phyloP scores from a whole-genome alignment of 441 rosid genomes.

The Pelargonium citronellum region DNA sequence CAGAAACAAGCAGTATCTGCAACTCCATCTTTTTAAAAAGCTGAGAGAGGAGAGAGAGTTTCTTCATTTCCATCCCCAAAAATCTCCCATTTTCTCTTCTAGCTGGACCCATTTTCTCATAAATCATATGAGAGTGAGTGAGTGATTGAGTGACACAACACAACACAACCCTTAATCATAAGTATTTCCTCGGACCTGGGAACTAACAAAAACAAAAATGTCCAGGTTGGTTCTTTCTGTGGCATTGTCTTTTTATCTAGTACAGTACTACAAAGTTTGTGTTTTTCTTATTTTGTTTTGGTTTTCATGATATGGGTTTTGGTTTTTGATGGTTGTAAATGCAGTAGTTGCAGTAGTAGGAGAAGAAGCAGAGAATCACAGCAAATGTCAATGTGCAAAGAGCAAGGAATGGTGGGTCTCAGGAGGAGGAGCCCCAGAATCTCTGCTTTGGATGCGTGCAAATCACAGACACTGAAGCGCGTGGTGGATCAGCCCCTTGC shows the following conservation, averaged over 20 bases:
- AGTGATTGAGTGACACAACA: neutral
- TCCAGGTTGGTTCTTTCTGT: neutral
- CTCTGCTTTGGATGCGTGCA: conserved; percentile 33
- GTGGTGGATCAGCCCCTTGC: conserved; percentile 1
- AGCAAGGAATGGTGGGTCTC: conserved; percentile 23
- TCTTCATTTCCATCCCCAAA: neutral
- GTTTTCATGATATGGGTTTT: neutral
- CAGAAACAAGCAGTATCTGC: no score
- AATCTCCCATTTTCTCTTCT: neutral
- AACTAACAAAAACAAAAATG: neutral
- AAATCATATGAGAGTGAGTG: neutral
- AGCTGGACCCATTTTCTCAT: neutral
- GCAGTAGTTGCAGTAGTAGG: neutral
- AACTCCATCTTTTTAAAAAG: no score
- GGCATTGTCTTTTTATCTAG: neutral
- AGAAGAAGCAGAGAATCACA: conserved; percentile 22
- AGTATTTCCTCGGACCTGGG: conserved; percentile 1
- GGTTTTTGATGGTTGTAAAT: neutral
- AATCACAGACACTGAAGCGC: conserved; percentile 28
- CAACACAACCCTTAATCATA: neutral
- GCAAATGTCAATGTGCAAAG: conserved; percentile 35
- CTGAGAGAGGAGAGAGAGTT: neutral
- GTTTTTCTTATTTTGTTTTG: neutral
- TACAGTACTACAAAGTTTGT: neutral
- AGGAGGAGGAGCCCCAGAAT: conserved; percentile 43